Evolutionary conservation across 1,284 basidiomycete species (phyloP), one percentile per base, ranked within the genome.

Genomic region (Austroboletus niveus): DNA sequence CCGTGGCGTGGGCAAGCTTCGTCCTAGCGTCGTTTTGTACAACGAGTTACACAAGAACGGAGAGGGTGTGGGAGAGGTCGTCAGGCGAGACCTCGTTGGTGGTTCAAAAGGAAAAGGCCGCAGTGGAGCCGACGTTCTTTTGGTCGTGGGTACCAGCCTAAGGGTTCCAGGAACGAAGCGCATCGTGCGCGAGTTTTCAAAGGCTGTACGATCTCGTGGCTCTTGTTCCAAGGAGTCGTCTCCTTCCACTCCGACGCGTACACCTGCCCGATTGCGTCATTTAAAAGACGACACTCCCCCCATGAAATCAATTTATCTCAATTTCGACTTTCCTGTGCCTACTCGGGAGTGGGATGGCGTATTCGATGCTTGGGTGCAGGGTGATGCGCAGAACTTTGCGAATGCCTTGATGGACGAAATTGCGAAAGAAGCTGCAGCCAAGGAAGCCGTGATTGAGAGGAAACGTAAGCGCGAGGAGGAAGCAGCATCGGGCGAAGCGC

Each of bases 141-240:
- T 98, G 45, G 94, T 98, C 9, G 93, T 92, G 14, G 94, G 94
- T 34, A 97, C 94, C 44, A 92, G 87, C 64, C 73, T 98, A 50
- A 82, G 87, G 58, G 91, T 98, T 9, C 93, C 92, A 2, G 94
- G 94, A 10, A 95, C 94, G 45, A 97, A 96, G 71, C 78, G 91
- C 57, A 91, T 98, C 65, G 92, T 96, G 30, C 83, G 92, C 55
- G 93, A 97, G 69, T 92, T 97, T 69, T 80, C 91, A 30, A 94
- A 92, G 70, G 87, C 89, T 10, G 82, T 91, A 30, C 80, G 78
- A 54, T 75, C 78, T 10, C 75, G 82, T 35, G 71, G 71, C 4
- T 48, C 56, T 5, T 34, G 41, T 43, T 39, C 69, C 11, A 61
- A 61, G 53, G 68, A 65, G 27, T 48, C 56, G 8, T 38, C 60